Conservation (phyloP, 306 rosid genomes). For the Gleditsia sinensis region DNA sequence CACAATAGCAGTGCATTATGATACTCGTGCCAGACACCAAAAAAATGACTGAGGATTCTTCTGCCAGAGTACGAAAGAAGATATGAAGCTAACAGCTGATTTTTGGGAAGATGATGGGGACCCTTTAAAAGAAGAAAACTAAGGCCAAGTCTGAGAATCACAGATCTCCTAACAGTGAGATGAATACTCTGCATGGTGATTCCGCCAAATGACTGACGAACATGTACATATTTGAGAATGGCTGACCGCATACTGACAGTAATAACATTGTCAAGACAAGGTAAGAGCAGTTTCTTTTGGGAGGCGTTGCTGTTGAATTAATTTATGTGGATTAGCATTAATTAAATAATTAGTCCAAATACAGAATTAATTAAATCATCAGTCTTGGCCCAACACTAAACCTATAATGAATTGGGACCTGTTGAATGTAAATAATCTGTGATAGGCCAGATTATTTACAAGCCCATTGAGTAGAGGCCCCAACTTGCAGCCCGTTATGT, state of each 20-base stretch:
- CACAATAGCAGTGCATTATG: conserved; percentile 74
- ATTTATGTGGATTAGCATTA: no score
- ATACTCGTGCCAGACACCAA: no score
- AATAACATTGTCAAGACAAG: conserved; percentile 17
- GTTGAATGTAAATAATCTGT: no score
- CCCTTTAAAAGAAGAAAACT: conserved; percentile 50
- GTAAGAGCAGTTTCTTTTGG: conserved; percentile 24
- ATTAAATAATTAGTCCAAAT: no score
- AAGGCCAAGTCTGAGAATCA: no score
- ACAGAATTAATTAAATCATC: no score
- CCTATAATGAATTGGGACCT: no score
- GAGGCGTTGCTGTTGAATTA: background rate
- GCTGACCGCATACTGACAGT: conserved; percentile 17
- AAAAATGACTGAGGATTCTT: conserved; percentile 64
- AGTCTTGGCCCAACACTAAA: no score
- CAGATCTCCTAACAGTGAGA: conserved; percentile 44
- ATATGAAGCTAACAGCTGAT: conserved; percentile 84
- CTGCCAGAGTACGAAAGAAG: conserved; percentile 81
- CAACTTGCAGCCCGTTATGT: no score
- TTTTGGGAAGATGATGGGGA: conserved; percentile 55
- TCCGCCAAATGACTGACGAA: conserved; percentile 21
- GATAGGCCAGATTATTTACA: no score
- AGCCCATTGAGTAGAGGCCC: no score
- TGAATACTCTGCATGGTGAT: background rate
- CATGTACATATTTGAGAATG: conserved; percentile 32